Evolutionary conservation across 345 rosid genomes (phyloP).

Genomic region (Rhodamnia argentea): DNA sequence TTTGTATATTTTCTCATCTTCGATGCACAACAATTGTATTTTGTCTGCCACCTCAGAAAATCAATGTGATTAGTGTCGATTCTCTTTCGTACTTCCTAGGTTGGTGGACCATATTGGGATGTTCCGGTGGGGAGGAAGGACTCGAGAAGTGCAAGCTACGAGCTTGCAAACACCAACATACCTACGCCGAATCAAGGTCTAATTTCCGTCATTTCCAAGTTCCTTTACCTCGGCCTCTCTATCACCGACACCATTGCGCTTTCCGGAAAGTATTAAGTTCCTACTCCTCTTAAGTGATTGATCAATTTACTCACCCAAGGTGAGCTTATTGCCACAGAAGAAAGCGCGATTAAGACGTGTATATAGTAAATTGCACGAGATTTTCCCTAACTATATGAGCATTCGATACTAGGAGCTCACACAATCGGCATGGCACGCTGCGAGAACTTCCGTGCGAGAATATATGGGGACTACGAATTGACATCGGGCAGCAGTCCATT

Average conservation of each 20-base stretch:
- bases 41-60: too few species aligned
- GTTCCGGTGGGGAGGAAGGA: conserved; percentile 93
- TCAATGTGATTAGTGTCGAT: neutral
- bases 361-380: neutral
- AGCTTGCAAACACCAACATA: conserved; percentile 34
- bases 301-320: neutral
- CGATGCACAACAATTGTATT: too few species aligned
- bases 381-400: neutral
- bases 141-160: conserved; percentile 61
- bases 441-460: conserved; percentile 44
- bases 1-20: too few species aligned
- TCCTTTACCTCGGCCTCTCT: conserved; percentile 62
- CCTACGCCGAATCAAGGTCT: conserved; percentile 61
- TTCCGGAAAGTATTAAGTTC: conserved; percentile 28
- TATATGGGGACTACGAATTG: conserved; percentile 41
- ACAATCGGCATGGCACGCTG: conserved; percentile 87
- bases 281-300: neutral
- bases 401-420: conserved; percentile 50
- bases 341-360: neutral
- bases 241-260: conserved; percentile 85
- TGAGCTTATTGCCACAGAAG: neutral
- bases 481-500: conserved; percentile 28
- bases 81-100: conserved; percentile 23
- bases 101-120: conserved; percentile 95
- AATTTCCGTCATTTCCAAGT: conserved; percentile 46